phyloP scores from a whole-genome alignment of 352 stramenopile species.

The Phytophthora citricola region DNA sequence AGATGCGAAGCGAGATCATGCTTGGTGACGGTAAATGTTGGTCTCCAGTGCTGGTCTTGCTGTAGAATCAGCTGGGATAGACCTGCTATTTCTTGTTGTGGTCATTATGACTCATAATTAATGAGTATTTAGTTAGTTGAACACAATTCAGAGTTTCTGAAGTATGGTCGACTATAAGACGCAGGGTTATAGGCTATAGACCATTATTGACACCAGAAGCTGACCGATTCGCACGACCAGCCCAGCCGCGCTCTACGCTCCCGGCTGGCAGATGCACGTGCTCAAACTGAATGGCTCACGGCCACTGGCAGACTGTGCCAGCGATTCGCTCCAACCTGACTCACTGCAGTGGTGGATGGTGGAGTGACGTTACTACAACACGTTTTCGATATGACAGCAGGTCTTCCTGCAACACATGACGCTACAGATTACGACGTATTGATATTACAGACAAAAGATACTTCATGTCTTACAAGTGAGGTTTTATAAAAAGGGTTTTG shows the following conservation, averaged over 20 bases:
- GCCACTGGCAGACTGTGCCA: no score
- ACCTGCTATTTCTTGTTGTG: not conserved
- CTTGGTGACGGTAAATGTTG: constrained; percentile 17
- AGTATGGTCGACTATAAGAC: not conserved
- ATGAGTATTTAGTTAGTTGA: not conserved
- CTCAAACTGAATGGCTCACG: not conserved
- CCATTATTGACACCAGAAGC: not conserved
- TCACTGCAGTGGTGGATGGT: not conserved
- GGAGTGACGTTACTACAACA: no score
- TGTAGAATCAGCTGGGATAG: constrained; percentile 15
- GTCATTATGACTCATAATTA: not conserved
- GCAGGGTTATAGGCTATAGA: not conserved
- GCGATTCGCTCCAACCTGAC: not conserved
- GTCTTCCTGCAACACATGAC: no score
- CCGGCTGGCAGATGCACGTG: constrained; percentile 20
- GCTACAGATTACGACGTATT: no score
- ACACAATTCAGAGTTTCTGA: not conserved
- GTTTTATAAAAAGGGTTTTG: no score
- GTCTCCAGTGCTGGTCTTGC: constrained; percentile 16
- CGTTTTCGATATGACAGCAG: no score
- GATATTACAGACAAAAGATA: no score
- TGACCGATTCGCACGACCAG: constrained; percentile 18
- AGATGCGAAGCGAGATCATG: constrained; percentile 11
- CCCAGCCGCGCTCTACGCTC: constrained; percentile 11
- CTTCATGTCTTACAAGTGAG: no score